Evolutionary conservation across 129 eudicot species (phyloP), one percentile per base, ranked within the genome.

Genomic region (Artemisia argyi): DNA sequence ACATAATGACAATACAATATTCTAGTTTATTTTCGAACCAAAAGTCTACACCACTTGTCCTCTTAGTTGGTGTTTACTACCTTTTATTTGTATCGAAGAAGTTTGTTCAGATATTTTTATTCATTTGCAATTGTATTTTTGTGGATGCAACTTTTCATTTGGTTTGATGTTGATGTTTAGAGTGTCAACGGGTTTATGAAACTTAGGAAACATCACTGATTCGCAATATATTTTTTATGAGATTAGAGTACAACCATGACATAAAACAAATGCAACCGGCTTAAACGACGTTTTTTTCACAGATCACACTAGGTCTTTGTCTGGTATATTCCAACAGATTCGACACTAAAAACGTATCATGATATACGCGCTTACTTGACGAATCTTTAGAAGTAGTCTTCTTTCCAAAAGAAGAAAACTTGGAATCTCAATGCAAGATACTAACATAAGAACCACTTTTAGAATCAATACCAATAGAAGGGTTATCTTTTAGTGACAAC

Each of bases 181-280:
- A 24, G 13, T 19, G 82, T 78, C 73, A 78, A 72, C 73, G 61
- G 54, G 68, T 2, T 71, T 61, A 61, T 61, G 30, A 44, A 71
- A 70, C 72, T 70, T 77, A 44, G 81, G 51, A 77, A 62, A 53
- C 72, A 53, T 63, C 81, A 77, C 19, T 70, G 24, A 53, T 24
- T 70, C 47, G 63, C 51, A 44, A 39, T 69, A 60, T 61, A 19
- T 17, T 26, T 44, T 18, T 52, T 7, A 53, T 17, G 28, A 71
- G 30, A 54, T 71, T 19, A 13, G 62, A 46, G 54, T 64, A 49
- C 13, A n/a, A 22, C 56, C 73, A 72, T 71, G 28, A 53, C 24
- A 53, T 44, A 48, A 65, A 56, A 78, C 78, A 78, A 71, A 71
- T 63, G 11, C n/a, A 18, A 17, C 52, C 73, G 82, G 72, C 73